phyloP scores from a whole-genome alignment of 139 green algal species.

The Tetraselmis chui region DNA sequence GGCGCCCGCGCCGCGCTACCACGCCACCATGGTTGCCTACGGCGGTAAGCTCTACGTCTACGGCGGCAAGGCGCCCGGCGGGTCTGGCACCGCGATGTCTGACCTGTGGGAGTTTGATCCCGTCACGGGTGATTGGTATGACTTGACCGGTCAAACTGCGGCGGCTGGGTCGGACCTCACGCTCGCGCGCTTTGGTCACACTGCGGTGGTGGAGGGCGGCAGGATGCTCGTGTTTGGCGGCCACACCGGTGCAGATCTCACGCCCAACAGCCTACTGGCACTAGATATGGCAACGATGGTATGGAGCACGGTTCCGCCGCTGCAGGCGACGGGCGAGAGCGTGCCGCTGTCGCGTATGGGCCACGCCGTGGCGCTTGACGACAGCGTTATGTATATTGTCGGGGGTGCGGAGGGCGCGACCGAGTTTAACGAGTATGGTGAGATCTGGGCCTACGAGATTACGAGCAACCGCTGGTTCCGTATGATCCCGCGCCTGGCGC shows the following conservation, averaged over 20 bases:
- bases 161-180: background rate
- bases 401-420: slow-evolving; percentile 9
- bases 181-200: slow-evolving; percentile 21
- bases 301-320: background rate
- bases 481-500: background rate
- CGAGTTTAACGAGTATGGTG: background rate
- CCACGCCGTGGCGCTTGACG: slow-evolving; percentile 11
- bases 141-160: background rate
- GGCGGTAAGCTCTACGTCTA: background rate
- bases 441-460: background rate
- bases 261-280: slow-evolving; percentile 16
- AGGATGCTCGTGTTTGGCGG: slow-evolving; percentile 28
- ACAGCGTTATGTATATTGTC: slow-evolving; percentile 21
- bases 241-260: slow-evolving; percentile 3
- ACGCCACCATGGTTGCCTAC: background rate
- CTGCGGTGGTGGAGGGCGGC: slow-evolving; percentile 9
- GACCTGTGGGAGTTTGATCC: background rate
- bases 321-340: background rate
- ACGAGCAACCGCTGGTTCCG: background rate
- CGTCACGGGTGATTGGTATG: background rate
- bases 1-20: background rate
- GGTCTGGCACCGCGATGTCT: background rate
- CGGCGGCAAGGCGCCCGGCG: background rate
- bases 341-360: slow-evolving; percentile 5
- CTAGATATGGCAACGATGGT: slow-evolving; percentile 4